A percentile compares a stretch with the other conserved stretches of the same genome.
phyloP scores from a whole-genome alignment of 192 early-diverging fungal species.

The Pilobolus umbonatus region DNA sequence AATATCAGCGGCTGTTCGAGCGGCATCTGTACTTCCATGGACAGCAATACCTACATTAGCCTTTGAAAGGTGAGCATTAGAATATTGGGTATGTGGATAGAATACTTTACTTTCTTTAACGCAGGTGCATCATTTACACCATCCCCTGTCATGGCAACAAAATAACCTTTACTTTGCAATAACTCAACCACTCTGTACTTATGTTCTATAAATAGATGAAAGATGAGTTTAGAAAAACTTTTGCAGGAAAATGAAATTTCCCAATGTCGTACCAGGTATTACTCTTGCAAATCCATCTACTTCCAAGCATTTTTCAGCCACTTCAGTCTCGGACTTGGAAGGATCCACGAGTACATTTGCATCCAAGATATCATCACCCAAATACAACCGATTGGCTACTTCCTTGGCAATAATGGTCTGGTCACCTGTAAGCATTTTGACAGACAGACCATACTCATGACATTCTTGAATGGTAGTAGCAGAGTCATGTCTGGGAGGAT shows the following conservation, averaged over 20 bases:
- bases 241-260: conserved; percentile 17
- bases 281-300: conserved; percentile 78
- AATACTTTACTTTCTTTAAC: conserved; percentile 63
- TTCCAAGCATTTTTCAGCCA: conserved; percentile 51
- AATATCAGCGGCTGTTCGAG: conserved; percentile 74
- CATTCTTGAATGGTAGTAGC: conserved; percentile 64
- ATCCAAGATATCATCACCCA: conserved; percentile 63
- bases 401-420: conserved; percentile 71
- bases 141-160: conserved; percentile 75
- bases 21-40: conserved; percentile 71
- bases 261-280: conserved; percentile 45
- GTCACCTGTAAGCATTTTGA: conserved; percentile 82
- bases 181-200: conserved; percentile 73
- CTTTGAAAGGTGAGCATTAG: not conserved
- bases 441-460: conserved; percentile 54
- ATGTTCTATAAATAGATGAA: conserved; percentile 57
- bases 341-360: conserved; percentile 51
- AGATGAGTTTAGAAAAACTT: not conserved
- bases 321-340: conserved; percentile 39
- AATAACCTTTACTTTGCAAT: conserved; percentile 53
- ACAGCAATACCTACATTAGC: conserved; percentile 79
- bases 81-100: conserved; percentile 65
- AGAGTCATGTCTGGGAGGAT: conserved; percentile 66
- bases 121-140: conserved; percentile 85
- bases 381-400: conserved; percentile 63